These are phyloP conservation scores for Monilinia polystroma DNA, from an alignment of 2,329 filamentous ascomycete genomes.

Conservation along the genomic window DNA sequence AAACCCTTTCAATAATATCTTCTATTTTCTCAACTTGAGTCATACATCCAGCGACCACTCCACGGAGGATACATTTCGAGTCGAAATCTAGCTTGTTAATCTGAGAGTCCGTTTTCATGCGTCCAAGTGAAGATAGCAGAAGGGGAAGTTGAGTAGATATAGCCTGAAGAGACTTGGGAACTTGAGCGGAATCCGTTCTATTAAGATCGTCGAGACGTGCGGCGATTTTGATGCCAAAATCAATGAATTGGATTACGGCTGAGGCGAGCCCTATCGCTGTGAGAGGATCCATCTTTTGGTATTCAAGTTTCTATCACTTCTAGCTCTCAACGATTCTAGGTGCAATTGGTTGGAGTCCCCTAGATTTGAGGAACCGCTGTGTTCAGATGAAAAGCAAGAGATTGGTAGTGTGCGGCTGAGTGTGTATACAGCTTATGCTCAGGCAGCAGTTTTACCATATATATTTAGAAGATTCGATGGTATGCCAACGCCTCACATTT, in stretches of 20 bases:
- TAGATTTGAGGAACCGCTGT: background rate
- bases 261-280: conserved; percentile 29
- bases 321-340: no score
- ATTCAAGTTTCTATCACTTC: no score
- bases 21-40: conserved; percentile 24
- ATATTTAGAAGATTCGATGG: background rate
- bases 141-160: conserved; percentile 26
- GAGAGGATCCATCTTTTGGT: conserved; percentile 26
- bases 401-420: background rate
- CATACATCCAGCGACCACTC: conserved; percentile 26
- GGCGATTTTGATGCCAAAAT: conserved; percentile 7
- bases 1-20: conserved; percentile 26
- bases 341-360: no score
- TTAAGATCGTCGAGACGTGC: conserved; percentile 25
- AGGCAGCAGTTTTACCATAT: background rate
- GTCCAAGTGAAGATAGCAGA: conserved; percentile 25
- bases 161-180: conserved; percentile 26
- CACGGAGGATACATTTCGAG: conserved; percentile 29
- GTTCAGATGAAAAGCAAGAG: background rate
- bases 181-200: conserved; percentile 16
- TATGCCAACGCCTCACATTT: no score
- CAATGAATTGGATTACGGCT: conserved; percentile 12
- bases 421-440: no score
- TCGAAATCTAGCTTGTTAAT: conserved; percentile 27
- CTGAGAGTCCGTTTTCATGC: conserved; percentile 24